Base-by-base conservation (phyloP, 371 early-diverging fungal species). In the Paraphysoderma sedebokerense region DNA sequence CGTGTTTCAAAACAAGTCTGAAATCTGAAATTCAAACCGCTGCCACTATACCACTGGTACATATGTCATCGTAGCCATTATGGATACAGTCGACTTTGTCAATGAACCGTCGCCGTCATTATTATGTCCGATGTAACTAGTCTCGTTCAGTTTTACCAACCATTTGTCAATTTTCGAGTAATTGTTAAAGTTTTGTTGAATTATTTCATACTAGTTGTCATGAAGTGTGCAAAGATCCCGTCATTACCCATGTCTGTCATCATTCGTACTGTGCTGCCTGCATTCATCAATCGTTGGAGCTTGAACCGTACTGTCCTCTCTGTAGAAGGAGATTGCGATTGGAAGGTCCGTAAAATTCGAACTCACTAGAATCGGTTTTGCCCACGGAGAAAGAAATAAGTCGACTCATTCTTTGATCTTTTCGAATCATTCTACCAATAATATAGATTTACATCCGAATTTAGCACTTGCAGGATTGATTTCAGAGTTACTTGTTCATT, bases 211-310 rank as follows among this genome's bases (percentile, higher is more conserved):
- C 24, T 36, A 76, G 72, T 30, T 77, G 77, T 46, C 68, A 71
- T 20, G 76, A 74, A 41, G 70, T 70, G 20, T 75, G 57, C 53
- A 54, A 52, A 19, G 69, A 75, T 8, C 76, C 77, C 0, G 59
- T 75, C 28, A 77, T 77, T 48, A 72, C 70, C n/a, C 50, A 48
- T 28, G 63, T 56, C 12, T 77, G 77, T 57, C 62, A 72, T 51
- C 77, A 77, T 52, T 70, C 72, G 8, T 77, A 69, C 59, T 76
- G 76, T 57, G 55, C 61, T 1, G 46, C 60, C 0, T 76, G 73
- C 41, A 67, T 70, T 29, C 61, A 58, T 47, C 62, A 70, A 49
- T 57, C 61, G 30, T 42, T 77, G 5, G 64, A 69, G 41, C 51
- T 59, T 30, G 76, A 76, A 38, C 53, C 68, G 7, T 65, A 66